Conservation (phyloP, 2,329 filamentous ascomycete species). For the Clarireedia hainanense region DNA sequence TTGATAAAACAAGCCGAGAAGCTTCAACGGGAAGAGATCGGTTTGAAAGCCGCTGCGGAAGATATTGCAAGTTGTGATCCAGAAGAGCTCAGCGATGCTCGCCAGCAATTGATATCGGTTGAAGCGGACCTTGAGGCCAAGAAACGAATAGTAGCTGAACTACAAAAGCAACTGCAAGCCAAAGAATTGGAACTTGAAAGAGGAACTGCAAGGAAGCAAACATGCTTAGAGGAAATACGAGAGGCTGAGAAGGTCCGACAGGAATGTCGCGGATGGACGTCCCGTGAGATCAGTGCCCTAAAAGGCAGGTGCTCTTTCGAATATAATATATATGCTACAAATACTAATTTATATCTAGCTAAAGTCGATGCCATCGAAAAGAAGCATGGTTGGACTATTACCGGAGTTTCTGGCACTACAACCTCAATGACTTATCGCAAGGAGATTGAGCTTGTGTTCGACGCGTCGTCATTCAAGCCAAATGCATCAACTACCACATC, state of each 20-base stretch:
- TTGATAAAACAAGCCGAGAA: conserved; percentile 52
- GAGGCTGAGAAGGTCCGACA: conserved; percentile 78
- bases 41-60: conserved; percentile 62
- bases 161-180: conserved; percentile 59
- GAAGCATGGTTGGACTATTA: conserved; percentile 64
- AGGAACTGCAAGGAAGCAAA: conserved; percentile 57
- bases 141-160: conserved; percentile 55
- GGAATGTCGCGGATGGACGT: conserved; percentile 83
- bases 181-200: conserved; percentile 58
- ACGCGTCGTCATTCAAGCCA: conserved; percentile 52
- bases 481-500: conserved; percentile 11
- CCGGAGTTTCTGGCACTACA: conserved; percentile 50
- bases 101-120: conserved; percentile 56
- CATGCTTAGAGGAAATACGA: conserved; percentile 65
- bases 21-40: conserved; percentile 56
- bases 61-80: conserved; percentile 76
- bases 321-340: not conserved
- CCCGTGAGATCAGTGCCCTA: conserved; percentile 69
- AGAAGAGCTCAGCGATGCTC: conserved; percentile 64
- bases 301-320: conserved; percentile 51
- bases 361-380: conserved; percentile 59
- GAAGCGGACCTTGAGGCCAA: conserved; percentile 65
- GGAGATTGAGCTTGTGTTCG: conserved; percentile 67
- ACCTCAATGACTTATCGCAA: conserved; percentile 68
- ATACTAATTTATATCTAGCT: conserved; percentile 42